Evolutionary conservation across 1,284 basidiomycete genomes (phyloP).

Genomic region (Fomitopsis palustris): DNA sequence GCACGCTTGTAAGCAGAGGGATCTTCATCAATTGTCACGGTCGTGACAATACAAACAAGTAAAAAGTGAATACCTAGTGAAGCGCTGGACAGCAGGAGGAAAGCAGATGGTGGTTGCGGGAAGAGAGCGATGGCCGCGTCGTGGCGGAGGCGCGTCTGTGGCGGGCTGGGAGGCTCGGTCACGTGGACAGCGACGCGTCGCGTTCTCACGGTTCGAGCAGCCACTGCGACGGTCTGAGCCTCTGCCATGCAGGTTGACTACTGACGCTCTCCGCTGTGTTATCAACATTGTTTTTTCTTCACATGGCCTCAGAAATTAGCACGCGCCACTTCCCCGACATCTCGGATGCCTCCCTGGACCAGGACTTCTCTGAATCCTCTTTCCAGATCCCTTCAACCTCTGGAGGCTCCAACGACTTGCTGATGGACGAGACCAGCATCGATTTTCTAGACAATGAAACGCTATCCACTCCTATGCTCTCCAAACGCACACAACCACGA

Average conservation of each 20-base stretch:
- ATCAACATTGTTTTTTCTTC: not conserved
- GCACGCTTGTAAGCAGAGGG: too few relatives aligned
- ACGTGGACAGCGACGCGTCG: not conserved
- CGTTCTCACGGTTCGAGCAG: not conserved
- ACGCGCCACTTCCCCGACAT: constrained; percentile 24
- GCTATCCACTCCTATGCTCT: constrained; percentile 15
- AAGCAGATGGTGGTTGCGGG: not conserved
- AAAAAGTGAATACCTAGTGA: too few relatives aligned
- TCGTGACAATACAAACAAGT: too few relatives aligned
- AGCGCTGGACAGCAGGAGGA: too few relatives aligned
- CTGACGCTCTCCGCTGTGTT: not conserved
- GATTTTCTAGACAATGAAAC: constrained; percentile 21
- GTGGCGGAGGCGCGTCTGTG: not conserved
- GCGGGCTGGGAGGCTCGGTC: not conserved
- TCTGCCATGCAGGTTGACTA: not conserved
- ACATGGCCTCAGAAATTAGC: constrained; percentile 22
- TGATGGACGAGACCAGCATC: constrained; percentile 25
- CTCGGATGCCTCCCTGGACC: constrained; percentile 16
- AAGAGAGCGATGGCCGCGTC: not conserved
- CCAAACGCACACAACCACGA: not conserved
- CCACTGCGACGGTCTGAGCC: not conserved
- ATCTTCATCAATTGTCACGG: too few relatives aligned
- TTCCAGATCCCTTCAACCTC: constrained; percentile 29
- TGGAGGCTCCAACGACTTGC: constrained; percentile 16
- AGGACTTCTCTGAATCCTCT: constrained; percentile 26